Percentiles rank a stretch among this genome's conserved stretches.
These are phyloP conservation scores for Viridothelium virens DNA, from an alignment of 495 filamentous ascomycete genomes.

Conservation along the genomic window DNA sequence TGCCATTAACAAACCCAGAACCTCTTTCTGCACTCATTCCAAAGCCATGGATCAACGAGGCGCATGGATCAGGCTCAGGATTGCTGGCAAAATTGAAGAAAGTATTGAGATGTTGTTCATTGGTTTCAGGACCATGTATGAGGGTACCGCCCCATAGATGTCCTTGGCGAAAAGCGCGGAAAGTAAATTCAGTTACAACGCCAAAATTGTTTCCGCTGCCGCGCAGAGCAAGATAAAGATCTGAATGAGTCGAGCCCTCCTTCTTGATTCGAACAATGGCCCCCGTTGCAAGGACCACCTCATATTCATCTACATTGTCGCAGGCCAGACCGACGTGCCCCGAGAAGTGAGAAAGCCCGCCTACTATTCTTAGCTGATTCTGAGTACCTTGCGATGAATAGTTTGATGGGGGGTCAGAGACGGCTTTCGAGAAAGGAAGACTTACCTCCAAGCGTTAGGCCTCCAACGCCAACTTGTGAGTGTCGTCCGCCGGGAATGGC, in stretches of 20 bases:
- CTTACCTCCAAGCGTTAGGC: conserved; percentile 25
- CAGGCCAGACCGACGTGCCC: conserved; percentile 14
- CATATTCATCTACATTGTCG: conserved; percentile 33
- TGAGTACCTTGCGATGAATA: background rate
- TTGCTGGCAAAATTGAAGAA: conserved; percentile 5
- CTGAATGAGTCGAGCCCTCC: conserved; percentile 22
- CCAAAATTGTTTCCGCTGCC: conserved; percentile 41
- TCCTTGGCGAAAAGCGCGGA: conserved; percentile 26
- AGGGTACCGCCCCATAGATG: conserved; percentile 27
- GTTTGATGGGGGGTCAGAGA: background rate
- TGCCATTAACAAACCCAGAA: conserved; percentile 1
- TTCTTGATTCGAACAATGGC: conserved; percentile 25
- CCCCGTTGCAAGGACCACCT: conserved; percentile 29
- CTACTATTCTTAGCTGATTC: background rate
- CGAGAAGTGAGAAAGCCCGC: conserved; percentile 20
- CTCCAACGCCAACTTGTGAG: conserved; percentile 26
- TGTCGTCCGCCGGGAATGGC: conserved; percentile 23
- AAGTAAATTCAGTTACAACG: conserved; percentile 32
- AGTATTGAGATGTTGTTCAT: conserved; percentile 11
- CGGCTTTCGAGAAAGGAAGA: background rate
- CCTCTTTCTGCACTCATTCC: background rate
- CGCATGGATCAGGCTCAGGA: background rate
- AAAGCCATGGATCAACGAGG: background rate
- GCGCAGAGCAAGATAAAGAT: conserved; percentile 37
- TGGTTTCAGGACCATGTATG: conserved; percentile 6